Conservation (phyloP, 192 early-diverging fungal species). For the Mortierella alpina region DNA sequence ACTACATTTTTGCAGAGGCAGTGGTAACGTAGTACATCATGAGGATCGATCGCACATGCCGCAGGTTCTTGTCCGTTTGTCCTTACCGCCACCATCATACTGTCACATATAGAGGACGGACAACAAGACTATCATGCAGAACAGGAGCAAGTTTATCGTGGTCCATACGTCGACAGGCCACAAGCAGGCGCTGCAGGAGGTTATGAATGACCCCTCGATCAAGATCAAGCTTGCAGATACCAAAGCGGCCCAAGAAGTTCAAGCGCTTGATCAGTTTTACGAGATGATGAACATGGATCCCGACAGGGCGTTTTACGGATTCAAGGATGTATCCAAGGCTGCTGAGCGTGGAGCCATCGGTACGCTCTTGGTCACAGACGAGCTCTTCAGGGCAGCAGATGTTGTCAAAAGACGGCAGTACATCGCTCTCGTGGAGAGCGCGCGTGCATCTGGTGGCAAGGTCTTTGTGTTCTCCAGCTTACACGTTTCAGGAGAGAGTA, state of each 20-base stretch:
- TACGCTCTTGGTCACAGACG: conserved; percentile 91
- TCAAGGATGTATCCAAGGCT: conserved; percentile 84
- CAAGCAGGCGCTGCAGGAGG: conserved; percentile 95
- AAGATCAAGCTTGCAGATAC: conserved; percentile 88
- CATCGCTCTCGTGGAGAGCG: conserved; percentile 86
- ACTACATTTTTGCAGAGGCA: conserved; percentile 88
- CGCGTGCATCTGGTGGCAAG: conserved; percentile 77
- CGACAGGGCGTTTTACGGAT: conserved; percentile 94
- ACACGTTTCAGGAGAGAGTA: conserved; percentile 95
- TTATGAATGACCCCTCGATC: conserved; percentile 87
- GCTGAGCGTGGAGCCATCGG: conserved; percentile 88
- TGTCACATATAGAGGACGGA: conserved; percentile 69
- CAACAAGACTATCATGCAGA: conserved; percentile 84
- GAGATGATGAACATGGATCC: conserved; percentile 90
- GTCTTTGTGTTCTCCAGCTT: conserved; percentile 92
- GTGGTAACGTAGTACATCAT: conserved; percentile 56
- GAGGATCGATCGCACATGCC: background rate
- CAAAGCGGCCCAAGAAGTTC: conserved; percentile 88
- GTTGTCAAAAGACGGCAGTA: conserved; percentile 86
- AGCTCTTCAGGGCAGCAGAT: conserved; percentile 91
- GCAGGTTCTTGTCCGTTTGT: background rate
- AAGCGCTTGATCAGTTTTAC: conserved; percentile 87
- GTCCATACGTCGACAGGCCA: conserved; percentile 96
- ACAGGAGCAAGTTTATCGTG: conserved; percentile 86
- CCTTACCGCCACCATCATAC: background rate